Evolutionary conservation across 78 protist genomes (phyloP), one percentile per base, ranked within the genome.

Genomic region (Cavenderia fasciculata): DNA sequence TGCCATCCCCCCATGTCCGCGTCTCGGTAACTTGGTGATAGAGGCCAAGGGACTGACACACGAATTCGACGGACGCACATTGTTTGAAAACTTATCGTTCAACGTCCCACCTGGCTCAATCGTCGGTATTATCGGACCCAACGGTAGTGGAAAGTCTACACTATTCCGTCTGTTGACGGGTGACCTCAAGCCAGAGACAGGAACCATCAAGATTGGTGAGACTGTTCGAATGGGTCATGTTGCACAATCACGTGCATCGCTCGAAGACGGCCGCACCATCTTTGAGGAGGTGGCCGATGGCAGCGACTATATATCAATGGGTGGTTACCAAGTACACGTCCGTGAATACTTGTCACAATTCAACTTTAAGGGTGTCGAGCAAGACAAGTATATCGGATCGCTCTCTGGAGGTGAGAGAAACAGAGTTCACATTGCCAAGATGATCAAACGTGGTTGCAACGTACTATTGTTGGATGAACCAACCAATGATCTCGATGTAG

Each of bases 401-500:
- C 63, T 93, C 8, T 57, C 73, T 34, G 96, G 94, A 5, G 96
- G 96, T 57, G 96, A 94, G 77, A 29, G 96, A 27, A 87, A 87
- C 25, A 86, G 96, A 71, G 92, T 94, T 16, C 96, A 94, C 40
- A 56, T 94, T 23, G 96, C 96, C 10, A 94, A 94, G 43, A 84
- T 77, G 94, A 72, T 94, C 21, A 76, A 77, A 44, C 43, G 36
- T 33, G 96, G 96, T 1, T 84, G 77, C 41, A 94, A 94, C 41
- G 54, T 94, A 10, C 51, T 94, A 19, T 65, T 94, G 54, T 77
- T 94, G 38, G 96, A 94, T 70, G 96, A 94, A 71, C 96, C 96
- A 54, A 85, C 94, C 2, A 94, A 94, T 72, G 96, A 94, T 68
- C 76, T 94, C n/a, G 96, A 94, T 51, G 96, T 94, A 11, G 96